Conservation (phyloP, 2,329 filamentous ascomycete species). For the Chrysosporium keratinophilum region DNA sequence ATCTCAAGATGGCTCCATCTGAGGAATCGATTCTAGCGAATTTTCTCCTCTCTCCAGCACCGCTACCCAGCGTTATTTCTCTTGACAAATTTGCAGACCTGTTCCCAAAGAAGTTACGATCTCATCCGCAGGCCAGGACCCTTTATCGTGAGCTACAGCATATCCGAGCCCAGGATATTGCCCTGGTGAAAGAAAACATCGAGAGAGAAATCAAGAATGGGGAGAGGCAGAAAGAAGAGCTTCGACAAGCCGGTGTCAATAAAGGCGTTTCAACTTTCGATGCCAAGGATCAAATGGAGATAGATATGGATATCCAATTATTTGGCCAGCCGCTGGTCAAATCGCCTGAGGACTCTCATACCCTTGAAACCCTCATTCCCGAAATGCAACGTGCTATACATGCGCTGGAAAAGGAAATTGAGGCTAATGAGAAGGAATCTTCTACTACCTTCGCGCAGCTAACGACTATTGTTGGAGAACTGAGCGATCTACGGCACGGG, state of each 20-base stretch:
- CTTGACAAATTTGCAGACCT: conserved; percentile 64
- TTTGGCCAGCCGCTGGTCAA: conserved; percentile 43
- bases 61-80: conserved; percentile 62
- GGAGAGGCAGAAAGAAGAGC: conserved; percentile 30
- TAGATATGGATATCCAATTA: conserved; percentile 46
- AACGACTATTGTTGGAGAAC: conserved; percentile 54
- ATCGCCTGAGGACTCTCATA: conserved; percentile 45
- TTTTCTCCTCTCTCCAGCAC: conserved; percentile 67
- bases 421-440: conserved; percentile 55
- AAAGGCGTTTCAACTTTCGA: conserved; percentile 27
- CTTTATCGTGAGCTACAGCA: conserved; percentile 73
- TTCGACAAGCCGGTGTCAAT: conserved; percentile 26
- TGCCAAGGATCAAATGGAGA: conserved; percentile 29
- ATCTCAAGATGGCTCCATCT: conserved; percentile 54
- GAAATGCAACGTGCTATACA: conserved; percentile 58
- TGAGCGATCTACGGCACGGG: conserved; percentile 78
- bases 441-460: conserved; percentile 50
- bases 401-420: conserved; percentile 59
- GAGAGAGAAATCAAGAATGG: conserved; percentile 30
- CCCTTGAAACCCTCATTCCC: conserved; percentile 53
- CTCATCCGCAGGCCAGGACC: conserved; percentile 55
- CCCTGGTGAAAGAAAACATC: conserved; percentile 51
- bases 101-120: conserved; percentile 58
- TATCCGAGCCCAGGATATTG: conserved; percentile 58
- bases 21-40: conserved; percentile 65